phyloP scores from a whole-genome alignment of 257 asterid genomes.

The Jasminum sambac region DNA sequence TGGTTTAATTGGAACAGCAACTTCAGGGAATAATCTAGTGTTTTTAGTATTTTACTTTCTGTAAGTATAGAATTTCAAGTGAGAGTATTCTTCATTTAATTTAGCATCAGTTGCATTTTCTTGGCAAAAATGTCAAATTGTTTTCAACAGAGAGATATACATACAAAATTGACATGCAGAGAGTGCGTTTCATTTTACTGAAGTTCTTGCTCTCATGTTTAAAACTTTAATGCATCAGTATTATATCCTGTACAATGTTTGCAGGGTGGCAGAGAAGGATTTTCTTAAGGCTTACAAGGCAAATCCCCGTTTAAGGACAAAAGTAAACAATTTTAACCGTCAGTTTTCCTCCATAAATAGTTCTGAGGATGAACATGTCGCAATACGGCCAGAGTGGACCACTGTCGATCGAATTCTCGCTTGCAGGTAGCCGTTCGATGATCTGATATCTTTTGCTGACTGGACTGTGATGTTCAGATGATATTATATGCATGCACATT shows the following conservation, averaged over 20 bases:
- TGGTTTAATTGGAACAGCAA: conserved; percentile 19
- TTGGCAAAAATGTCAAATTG: conserved; percentile 23
- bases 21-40: conserved; percentile 19
- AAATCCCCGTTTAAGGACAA: conserved; percentile 83
- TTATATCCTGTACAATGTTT: conserved; percentile 26
- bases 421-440: conserved; percentile 58
- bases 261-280: conserved; percentile 94
- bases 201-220: conserved; percentile 9
- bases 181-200: conserved; percentile 13
- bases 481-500: not conserved
- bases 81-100: conserved; percentile 11
- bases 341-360: conserved; percentile 70
- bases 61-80: not conserved
- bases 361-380: conserved; percentile 71
- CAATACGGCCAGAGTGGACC: conserved; percentile 96
- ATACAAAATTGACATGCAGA: conserved; percentile 5
- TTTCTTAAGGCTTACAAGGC: conserved; percentile 84
- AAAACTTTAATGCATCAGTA: not conserved
- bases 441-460: conserved; percentile 13
- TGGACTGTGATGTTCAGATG: conserved; percentile 4
- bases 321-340: conserved; percentile 76
- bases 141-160: conserved; percentile 17
- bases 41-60: conserved; percentile 1
- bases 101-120: conserved; percentile 5
- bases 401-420: conserved; percentile 87